Base-by-base conservation (phyloP, 768 basidiomycete genomes). In the Lactarius trivialis region DNA sequence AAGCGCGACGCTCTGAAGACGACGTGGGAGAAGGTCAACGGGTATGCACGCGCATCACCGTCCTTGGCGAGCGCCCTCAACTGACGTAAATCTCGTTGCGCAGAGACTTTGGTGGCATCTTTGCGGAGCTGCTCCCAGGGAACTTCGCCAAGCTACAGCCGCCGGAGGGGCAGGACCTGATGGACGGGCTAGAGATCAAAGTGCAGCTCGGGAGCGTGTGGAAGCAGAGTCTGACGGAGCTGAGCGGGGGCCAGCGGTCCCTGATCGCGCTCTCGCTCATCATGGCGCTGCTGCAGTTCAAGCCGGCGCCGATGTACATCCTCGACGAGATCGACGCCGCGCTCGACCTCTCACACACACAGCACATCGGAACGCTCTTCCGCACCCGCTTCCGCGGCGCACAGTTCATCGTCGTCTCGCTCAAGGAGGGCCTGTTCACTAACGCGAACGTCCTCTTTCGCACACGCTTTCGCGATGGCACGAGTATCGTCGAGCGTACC, bases 281-380 rank as follows among this genome's bases (percentile, higher is more conserved):
- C 77, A 96, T 99, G 94, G 90, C 97, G 0, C 83, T 99, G 19
- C 85, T 98, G n/a, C 94, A 98, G 72, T 98, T 98, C 82, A 98
- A 98, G 71, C 95, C 96, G 8, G 95, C 96, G 17, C 96, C 94
- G 2, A 94, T 98, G 93, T 98, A 98, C 74, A 99, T 99, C 71
- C 83, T 99, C 9, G 97, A 99, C 75, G 97, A 99, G 75, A 96
- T 99, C 65, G 97, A 98, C 73, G 95, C 97, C 0, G 96, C 96
- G 8, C 82, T 98, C 30, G 97, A 99, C 75, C 77, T 98, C 14
- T 95, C 93, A 32, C 93, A 96, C 68, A 96, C 93, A 1, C 94
- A 98, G 70, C 93, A 99, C 73, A 98, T 99, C 63, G 97, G 96
- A 33, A 92, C 93, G 67, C 83, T 98, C n/a, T 98, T 99, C 84